Percentiles rank a stretch among this genome's conserved stretches.
These are phyloP conservation scores for Metarhizium guizhouense DNA, from an alignment of 2,329 filamentous ascomycete species.

Conservation along the genomic window DNA sequence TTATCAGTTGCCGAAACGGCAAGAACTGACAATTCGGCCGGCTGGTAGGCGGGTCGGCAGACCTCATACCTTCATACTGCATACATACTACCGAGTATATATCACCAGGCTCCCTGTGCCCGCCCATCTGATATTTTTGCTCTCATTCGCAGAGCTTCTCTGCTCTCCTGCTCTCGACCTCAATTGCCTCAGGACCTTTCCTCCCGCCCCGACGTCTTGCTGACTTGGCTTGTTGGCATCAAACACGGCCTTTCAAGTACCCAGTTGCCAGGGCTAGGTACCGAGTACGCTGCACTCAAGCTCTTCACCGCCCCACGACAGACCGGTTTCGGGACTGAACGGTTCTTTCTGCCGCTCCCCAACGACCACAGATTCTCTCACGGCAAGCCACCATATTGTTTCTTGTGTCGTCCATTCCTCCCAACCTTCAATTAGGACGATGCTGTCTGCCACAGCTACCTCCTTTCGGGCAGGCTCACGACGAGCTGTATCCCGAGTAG, in stretches of 20 bases:
- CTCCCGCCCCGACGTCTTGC: no score
- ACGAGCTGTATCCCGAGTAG: not conserved
- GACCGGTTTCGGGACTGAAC: no score
- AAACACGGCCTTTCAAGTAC: no score
- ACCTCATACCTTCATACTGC: not conserved
- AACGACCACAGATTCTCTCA: not conserved
- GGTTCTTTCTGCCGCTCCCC: no score
- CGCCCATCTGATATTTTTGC: not conserved
- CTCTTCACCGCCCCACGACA: not conserved
- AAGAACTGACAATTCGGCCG: not conserved
- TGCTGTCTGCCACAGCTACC: constrained; percentile 3
- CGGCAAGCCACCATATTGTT: not conserved
- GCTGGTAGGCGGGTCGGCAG: not conserved
- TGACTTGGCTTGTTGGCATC: no score
- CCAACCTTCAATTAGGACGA: not conserved
- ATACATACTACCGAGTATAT: not conserved
- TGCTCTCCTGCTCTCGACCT: not conserved
- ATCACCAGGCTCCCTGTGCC: not conserved
- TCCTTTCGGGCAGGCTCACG: constrained; percentile 1
- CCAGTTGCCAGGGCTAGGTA: no score
- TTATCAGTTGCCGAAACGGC: not conserved
- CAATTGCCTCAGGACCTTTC: no score
- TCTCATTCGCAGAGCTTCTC: not conserved
- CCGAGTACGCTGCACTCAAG: no score
- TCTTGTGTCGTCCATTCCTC: not conserved